A percentile compares a stretch with the other conserved stretches of the same genome.
These are phyloP conservation scores for Lobulomyces angularis DNA, from an alignment of 192 early-diverging fungal genomes.

Conservation along the genomic window DNA sequence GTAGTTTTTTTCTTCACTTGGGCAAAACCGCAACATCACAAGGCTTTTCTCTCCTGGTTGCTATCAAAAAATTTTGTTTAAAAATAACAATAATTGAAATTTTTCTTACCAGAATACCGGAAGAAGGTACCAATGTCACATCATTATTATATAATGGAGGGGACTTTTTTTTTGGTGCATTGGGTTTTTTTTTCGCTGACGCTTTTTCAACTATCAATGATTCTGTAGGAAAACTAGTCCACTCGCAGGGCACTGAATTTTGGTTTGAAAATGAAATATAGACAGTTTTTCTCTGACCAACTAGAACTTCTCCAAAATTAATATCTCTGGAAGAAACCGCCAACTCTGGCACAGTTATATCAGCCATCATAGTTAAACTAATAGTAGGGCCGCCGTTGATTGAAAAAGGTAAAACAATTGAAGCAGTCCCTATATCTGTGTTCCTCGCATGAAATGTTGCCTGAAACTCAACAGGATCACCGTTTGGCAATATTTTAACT, in stretches of 20 bases:
- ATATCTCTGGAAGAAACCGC: conserved; percentile 20
- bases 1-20: conserved; percentile 31
- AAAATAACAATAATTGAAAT: background rate
- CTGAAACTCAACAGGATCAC: conserved; percentile 25
- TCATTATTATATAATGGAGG: background rate
- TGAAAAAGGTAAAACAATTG: conserved; percentile 25
- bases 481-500: conserved; percentile 30
- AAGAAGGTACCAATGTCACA: background rate
- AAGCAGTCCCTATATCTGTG: conserved; percentile 17
- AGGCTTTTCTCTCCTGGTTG: conserved; percentile 29
- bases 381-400: conserved; percentile 38
- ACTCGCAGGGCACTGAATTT: conserved; percentile 35
- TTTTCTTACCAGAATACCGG: conserved; percentile 5
- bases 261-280: conserved; percentile 30
- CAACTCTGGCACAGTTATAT: conserved; percentile 35
- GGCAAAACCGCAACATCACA: conserved; percentile 25
- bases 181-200: background rate
- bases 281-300: conserved; percentile 32
- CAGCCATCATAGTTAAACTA: conserved; percentile 23
- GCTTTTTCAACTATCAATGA: background rate
- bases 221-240: too few relatives aligned
- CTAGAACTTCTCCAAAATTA: conserved; percentile 42
- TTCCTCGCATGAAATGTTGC: conserved; percentile 28
- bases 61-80: conserved; percentile 30
- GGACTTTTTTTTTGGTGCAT: conserved; percentile 5